Percentiles rank a stretch among this genome's conserved stretches.
phyloP scores from a whole-genome alignment of 495 filamentous ascomycete genomes.

The Podospora conica region DNA sequence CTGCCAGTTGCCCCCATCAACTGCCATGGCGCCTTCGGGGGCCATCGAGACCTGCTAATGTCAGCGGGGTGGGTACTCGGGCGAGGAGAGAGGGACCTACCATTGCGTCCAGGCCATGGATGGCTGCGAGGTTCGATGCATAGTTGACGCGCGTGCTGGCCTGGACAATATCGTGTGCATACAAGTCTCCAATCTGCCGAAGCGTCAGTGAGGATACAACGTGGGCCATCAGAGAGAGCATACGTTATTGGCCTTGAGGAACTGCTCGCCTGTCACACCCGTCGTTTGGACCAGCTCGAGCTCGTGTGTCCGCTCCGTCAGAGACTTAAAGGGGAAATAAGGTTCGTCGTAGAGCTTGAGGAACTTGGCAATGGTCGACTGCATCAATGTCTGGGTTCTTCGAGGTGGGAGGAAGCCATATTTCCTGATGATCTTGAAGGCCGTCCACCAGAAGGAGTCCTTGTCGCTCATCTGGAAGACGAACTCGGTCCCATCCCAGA shows the following conservation, averaged over 20 bases:
- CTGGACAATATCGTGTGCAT: conserved; percentile 81
- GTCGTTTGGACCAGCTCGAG: conserved; percentile 61
- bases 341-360: conserved; percentile 74
- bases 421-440: conserved; percentile 71
- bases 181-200: conserved; percentile 53
- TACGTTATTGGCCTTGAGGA: conserved; percentile 58
- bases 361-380: conserved; percentile 64
- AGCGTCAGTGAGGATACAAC: not conserved
- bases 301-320: conserved; percentile 59
- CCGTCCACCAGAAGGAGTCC: conserved; percentile 64
- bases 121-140: conserved; percentile 74
- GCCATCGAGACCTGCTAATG: conserved; percentile 56
- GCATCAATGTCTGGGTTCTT: conserved; percentile 65
- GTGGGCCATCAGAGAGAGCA: conserved; percentile 4
- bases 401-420: conserved; percentile 73
- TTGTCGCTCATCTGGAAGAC: conserved; percentile 53
- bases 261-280: conserved; percentile 62
- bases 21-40: conserved; percentile 70
- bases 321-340: conserved; percentile 72
- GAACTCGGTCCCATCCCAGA: conserved; percentile 79
- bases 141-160: conserved; percentile 94
- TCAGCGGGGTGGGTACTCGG: conserved; percentile 6
- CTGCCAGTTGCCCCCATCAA: conserved; percentile 89
- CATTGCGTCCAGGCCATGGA: conserved; percentile 89
- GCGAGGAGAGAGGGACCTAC: conserved; percentile 45